Evolutionary conservation across 495 filamentous ascomycete species (phyloP), one percentile per base, ranked within the genome.

Genomic region (Aspergillus incahuasiensis): DNA sequence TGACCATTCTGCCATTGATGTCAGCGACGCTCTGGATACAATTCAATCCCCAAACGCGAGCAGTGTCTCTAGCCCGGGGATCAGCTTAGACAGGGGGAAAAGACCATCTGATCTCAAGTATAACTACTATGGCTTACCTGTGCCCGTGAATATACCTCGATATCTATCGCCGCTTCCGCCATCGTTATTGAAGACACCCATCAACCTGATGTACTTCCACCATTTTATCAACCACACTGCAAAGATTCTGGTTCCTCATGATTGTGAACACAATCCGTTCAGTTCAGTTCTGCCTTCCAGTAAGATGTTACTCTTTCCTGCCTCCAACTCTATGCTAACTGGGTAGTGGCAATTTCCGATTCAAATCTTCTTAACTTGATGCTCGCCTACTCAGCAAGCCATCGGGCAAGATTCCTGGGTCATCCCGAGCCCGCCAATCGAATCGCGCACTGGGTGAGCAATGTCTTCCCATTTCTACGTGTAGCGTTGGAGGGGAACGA

Each of bases 141-240:
- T 89, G 3, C 72, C 81, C 2, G 83, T 92, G 51, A 81, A 79
- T 47, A 88, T 91, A 48, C 84, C 87, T 4, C 75, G 77, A 60
- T 76, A 75, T 24, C 66, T 90, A 15, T 82, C 86, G 52, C 85
- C 86, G n/a, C 69, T 89, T 41, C 87, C 87, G 7, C 68, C 79
- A 18, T 78, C 85, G 49, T 74, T 92, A 30, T 63, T 88, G 44
- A 78, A 85, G 45, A 90, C 89, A 64, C 87, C 84, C 18, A 90
- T 91, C 82, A 90, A 91, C 63, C 68, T 92, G 43, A 79, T 92
- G 59, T 83, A 83, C 59, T 83, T 82, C 57, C 87, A 92, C 70
- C 88, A 91, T 68, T 92, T 91, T 67, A 69, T 91, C 53, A 87
- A 89, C 62, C 86, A 92, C 68, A 92, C 88, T 9, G 88, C 87